Base-by-base conservation (phyloP, 2,329 filamentous ascomycete species). In the Stromatinia cepivora region DNA sequence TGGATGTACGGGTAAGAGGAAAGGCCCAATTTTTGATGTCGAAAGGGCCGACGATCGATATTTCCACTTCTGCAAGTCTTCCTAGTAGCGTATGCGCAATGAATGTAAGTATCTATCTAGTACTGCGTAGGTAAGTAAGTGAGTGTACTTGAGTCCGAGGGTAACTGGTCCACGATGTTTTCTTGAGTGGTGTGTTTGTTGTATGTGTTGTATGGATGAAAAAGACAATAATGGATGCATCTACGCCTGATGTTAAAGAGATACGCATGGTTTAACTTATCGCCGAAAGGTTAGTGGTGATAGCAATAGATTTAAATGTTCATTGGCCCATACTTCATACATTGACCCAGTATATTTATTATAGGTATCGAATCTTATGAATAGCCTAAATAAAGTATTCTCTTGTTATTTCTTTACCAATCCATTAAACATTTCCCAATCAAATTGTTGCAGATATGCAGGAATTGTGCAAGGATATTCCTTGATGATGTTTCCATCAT, bases 21-120 rank as follows among this genome's bases (percentile, higher is more conserved):
- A 13, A 57, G 8, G n/a, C 34, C 54, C 34, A 34, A 25, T 39
- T 39, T 57, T 57, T 39, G 34, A 39, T 57, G 36, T 34, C 22
- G 54, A 57, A 58, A 58, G 36, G 56, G 56, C 56, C 56, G 34
- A 58, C 56, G 56, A 58, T 58, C 56, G 42, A 39, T 42, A 58
- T 58, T 58, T 58, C 56, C 36, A 58, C 56, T 58, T 42, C 56
- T 58, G 56, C 56, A 58, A 6, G 56, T 58, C 10, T 42, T 58
- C 31, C 11, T 20, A 42, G 56, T 58, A 58, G 56, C 36, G 56
- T 28, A 20, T 42, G 36, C 15, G 15, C 22, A 9, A 57, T 57
- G 34, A 10, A 42, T 58, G 56, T 25, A 28, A 6, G 36, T 42
- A 39, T 25, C 22, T n/a, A 15, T 50, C 11, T 46, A 42, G 56